phyloP scores from a whole-genome alignment of 148 eudicot genomes.

The Chenopodium album region DNA sequence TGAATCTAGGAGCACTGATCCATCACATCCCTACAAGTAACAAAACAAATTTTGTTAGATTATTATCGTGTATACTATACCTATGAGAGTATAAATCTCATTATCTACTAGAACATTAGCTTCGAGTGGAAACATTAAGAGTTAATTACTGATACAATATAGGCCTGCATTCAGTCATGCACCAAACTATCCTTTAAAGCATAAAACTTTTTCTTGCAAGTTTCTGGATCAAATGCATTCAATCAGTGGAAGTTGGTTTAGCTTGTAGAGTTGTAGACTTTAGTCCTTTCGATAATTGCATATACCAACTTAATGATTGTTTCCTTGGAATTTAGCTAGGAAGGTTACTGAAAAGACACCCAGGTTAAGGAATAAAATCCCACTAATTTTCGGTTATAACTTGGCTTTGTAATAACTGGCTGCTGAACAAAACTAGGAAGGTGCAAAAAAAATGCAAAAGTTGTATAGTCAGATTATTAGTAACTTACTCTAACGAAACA shows the following conservation, averaged over 20 bases:
- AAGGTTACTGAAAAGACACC: neutral
- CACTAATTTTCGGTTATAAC: neutral
- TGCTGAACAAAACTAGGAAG: neutral
- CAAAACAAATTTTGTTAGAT: neutral
- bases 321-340: neutral
- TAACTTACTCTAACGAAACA: conserved; percentile 66
- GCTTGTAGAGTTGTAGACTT: too few relatives aligned
- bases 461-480: neutral
- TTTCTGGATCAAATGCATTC: neutral
- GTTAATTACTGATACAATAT: neutral
- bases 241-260: neutral
- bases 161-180: neutral
- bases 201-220: neutral
- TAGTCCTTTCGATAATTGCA: too few relatives aligned
- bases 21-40: conserved; percentile 75
- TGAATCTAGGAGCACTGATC: conserved; percentile 78
- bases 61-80: neutral
- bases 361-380: neutral
- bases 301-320: neutral
- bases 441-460: too few relatives aligned
- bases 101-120: neutral
- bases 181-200: neutral
- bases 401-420: neutral
- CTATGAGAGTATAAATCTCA: neutral
- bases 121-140: neutral